A percentile compares a stretch with the other conserved stretches of the same genome.
Conservation (phyloP, 768 basidiomycete species). For the Pisolithus albus region DNA sequence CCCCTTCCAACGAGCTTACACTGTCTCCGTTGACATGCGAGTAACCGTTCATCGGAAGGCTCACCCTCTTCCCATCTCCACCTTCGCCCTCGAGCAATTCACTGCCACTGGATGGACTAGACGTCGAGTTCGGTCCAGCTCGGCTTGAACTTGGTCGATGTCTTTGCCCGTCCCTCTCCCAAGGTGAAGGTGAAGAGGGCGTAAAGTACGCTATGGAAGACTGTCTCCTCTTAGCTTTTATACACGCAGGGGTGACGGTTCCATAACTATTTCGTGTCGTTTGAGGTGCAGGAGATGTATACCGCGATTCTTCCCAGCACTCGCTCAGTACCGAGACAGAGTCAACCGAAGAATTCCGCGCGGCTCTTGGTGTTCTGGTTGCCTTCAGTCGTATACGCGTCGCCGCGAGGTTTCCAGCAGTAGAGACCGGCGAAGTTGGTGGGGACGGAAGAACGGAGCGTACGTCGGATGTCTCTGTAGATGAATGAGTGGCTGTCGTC, state of each 20-base stretch:
- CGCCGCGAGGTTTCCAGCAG: background rate
- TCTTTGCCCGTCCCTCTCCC: constrained; percentile 4
- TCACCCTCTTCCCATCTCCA: constrained; percentile 8
- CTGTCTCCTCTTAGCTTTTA: constrained; percentile 15
- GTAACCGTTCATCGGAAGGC: constrained; percentile 13
- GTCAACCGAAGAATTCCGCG: background rate
- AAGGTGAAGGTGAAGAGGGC: constrained; percentile 20
- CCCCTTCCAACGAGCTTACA: constrained; percentile 8
- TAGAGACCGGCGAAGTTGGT: constrained; percentile 14
- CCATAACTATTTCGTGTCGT: background rate
- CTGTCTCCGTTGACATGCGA: constrained; percentile 15
- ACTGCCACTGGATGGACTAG: background rate
- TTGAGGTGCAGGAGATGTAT: background rate
- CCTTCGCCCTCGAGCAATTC: background rate
- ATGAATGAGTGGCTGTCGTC: too few relatives aligned
- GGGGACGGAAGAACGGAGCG: constrained; percentile 9
- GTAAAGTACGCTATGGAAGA: constrained; percentile 26
- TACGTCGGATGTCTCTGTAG: background rate
- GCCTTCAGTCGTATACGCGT: constrained; percentile 12
- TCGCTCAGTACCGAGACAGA: background rate
- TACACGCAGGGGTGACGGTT: background rate
- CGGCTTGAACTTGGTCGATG: background rate
- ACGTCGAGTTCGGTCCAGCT: background rate
- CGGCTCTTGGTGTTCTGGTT: constrained; percentile 3
- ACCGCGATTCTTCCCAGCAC: constrained; percentile 4